These are phyloP conservation scores for Cystoisospora suis DNA, from an alignment of 169 alveolate genomes.

Conservation along the genomic window DNA sequence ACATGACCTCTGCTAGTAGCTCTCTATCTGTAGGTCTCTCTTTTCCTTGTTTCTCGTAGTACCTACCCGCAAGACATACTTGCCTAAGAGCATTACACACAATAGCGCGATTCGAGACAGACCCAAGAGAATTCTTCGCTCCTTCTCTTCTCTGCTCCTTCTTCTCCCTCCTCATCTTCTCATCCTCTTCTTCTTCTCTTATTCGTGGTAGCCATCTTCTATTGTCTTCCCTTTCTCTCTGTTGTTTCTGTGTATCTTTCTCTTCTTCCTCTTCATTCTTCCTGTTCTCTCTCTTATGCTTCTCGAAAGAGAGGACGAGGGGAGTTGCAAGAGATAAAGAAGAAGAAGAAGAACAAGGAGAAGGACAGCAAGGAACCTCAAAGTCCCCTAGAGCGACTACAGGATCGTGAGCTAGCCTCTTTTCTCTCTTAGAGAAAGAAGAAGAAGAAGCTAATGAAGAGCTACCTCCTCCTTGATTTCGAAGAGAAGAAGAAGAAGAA, in stretches of 20 bases:
- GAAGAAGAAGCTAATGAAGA: too few relatives aligned
- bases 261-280: not conserved
- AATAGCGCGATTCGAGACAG: conserved; percentile 1
- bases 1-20: too few relatives aligned
- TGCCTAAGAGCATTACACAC: not conserved
- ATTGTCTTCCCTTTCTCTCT: too few relatives aligned
- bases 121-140: not conserved
- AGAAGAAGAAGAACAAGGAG: not conserved
- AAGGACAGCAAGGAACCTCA: not conserved
- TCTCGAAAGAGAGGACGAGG: not conserved
- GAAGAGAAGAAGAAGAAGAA: too few relatives aligned
- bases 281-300: not conserved
- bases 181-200: not conserved
- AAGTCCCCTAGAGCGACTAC: not conserved
- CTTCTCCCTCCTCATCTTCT: not conserved
- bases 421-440: too few relatives aligned
- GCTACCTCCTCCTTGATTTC: too few relatives aligned
- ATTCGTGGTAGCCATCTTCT: too few relatives aligned
- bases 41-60: too few relatives aligned
- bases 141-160: not conserved
- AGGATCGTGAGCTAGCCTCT: too few relatives aligned
- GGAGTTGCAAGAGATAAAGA: not conserved
- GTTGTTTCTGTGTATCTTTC: not conserved
- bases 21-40: too few relatives aligned
- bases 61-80: conserved; percentile 14